phyloP scores from a whole-genome alignment of 192 early-diverging fungal genomes.

The Rhizophagus sp. region DNA sequence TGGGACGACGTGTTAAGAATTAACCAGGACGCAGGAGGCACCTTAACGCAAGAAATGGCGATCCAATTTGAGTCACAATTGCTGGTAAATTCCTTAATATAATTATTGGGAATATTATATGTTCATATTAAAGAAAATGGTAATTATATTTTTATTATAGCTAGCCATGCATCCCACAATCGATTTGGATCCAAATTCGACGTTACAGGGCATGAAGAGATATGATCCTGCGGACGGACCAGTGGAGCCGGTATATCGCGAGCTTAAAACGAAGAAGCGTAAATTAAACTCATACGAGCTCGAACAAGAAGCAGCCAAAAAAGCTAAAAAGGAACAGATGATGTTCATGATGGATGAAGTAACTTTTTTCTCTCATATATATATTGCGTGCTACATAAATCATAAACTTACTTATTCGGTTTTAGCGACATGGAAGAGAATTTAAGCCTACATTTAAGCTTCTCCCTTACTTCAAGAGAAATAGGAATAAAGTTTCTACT shows the following conservation, averaged over 20 bases:
- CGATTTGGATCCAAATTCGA: background rate
- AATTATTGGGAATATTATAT: background rate
- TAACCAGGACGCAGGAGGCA: background rate
- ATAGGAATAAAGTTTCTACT: background rate
- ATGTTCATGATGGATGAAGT: constrained; percentile 21
- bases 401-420: background rate
- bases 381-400: too few species aligned
- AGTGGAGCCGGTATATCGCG: background rate
- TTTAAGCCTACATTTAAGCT: constrained; percentile 1
- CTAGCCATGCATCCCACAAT: background rate
- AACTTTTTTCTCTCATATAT: background rate
- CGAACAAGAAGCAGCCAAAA: constrained; percentile 7
- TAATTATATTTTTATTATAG: background rate
- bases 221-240: background rate
- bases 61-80: constrained; percentile 10
- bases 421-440: background rate
- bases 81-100: background rate
- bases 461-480: background rate
- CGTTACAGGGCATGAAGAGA: background rate
- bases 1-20: constrained; percentile 9
- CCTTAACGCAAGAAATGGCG: constrained; percentile 7
- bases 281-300: constrained; percentile 17
- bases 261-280: background rate
- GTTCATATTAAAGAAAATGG: background rate
- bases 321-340: constrained; percentile 1